Conservation (phyloP, 768 basidiomycete species). For the Pisolithus tinctorius region DNA sequence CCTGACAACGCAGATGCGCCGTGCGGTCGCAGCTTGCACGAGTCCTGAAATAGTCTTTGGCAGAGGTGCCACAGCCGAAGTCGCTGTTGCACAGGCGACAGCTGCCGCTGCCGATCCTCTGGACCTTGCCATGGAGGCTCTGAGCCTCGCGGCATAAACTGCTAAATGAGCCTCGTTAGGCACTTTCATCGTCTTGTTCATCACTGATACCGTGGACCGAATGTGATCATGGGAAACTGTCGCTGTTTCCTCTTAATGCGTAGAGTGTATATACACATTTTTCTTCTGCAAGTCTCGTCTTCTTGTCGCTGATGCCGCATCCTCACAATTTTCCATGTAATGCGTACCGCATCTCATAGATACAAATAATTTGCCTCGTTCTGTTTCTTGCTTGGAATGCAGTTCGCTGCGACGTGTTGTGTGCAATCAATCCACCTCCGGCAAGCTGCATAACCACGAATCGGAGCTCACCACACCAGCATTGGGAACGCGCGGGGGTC, state of each 20-base stretch:
- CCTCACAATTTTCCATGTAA: too few relatives aligned
- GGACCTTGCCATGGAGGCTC: conserved; percentile 56
- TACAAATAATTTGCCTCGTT: too few relatives aligned
- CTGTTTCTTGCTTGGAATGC: too few relatives aligned
- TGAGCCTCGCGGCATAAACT: conserved; percentile 24
- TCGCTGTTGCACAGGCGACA: conserved; percentile 29
- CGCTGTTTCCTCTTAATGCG: neutral
- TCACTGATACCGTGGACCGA: neutral
- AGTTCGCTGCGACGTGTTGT: too few relatives aligned
- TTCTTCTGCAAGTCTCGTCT: neutral
- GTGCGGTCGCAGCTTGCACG: conserved; percentile 92
- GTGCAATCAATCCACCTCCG: too few relatives aligned
- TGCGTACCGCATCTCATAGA: too few relatives aligned
- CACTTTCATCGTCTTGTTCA: neutral
- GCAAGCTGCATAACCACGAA: too few relatives aligned
- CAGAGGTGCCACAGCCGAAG: conserved; percentile 30
- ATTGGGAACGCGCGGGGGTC: too few relatives aligned
- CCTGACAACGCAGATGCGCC: conserved; percentile 88
- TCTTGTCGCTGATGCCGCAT: too few relatives aligned
- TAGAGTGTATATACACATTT: neutral
- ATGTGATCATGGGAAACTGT: neutral
- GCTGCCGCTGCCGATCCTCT: conserved; percentile 47
- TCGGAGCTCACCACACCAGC: too few relatives aligned
- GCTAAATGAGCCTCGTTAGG: neutral
- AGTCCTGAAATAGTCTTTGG: conserved; percentile 88